Conservation (phyloP, 2,329 filamentous ascomycete genomes). For the Chaetomium globosum region DNA sequence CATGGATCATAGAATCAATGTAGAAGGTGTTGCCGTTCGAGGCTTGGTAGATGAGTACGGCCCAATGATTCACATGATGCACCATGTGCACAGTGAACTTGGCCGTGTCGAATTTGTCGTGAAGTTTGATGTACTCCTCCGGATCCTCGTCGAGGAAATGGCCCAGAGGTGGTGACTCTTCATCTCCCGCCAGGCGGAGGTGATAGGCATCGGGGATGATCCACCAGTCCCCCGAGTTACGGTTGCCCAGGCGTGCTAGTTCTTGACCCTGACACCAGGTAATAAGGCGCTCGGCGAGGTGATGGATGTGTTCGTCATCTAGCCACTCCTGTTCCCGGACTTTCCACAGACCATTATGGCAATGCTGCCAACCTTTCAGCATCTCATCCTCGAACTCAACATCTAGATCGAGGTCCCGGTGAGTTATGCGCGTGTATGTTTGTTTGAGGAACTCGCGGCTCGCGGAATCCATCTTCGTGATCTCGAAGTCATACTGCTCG, state of each 20-base stretch:
- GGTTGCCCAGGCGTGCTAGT: conserved; percentile 8
- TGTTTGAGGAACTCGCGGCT: not conserved
- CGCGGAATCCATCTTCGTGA: not conserved
- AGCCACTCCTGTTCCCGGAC: not conserved
- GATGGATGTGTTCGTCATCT: not conserved
- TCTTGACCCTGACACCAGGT: conserved; percentile 18
- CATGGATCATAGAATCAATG: conserved; percentile 9
- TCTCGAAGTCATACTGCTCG: not conserved
- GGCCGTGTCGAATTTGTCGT: conserved; percentile 1
- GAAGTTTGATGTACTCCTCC: not conserved
- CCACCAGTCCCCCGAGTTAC: conserved; percentile 5
- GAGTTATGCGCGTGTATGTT: not conserved
- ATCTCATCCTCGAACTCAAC: not conserved
- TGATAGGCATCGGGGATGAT: not conserved
- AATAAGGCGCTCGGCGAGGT: conserved; percentile 11
- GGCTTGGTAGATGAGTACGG: conserved; percentile 20
- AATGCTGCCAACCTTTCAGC: not conserved
- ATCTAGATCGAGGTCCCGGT: conserved; percentile 7
- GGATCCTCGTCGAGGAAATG: not conserved
- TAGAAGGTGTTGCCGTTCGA: conserved; percentile 5
- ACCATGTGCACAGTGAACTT: conserved; percentile 22
- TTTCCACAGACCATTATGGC: conserved; percentile 17
- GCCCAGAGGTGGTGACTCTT: not conserved
- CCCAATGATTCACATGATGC: conserved; percentile 19
- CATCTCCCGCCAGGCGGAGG: not conserved